These are phyloP conservation scores for Pythium oligandrum DNA, from an alignment of 352 stramenopile genomes.

Conservation along the genomic window DNA sequence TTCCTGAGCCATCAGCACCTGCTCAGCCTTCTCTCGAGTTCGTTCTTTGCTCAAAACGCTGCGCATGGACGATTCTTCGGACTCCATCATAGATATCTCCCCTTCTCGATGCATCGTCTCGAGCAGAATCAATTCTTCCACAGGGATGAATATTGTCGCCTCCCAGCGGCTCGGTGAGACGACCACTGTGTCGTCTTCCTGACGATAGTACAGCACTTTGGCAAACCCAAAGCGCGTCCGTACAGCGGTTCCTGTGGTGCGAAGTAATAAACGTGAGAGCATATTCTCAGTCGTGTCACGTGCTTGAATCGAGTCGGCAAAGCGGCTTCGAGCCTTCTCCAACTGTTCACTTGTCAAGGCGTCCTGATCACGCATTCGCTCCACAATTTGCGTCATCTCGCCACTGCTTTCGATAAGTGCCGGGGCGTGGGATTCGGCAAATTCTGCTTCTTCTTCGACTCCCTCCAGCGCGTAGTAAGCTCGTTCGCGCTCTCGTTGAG, in stretches of 20 bases:
- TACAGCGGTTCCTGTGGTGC: slow-evolving; percentile 29
- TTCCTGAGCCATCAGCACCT: slow-evolving; percentile 35
- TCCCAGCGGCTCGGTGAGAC: slow-evolving; percentile 39
- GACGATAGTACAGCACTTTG: slow-evolving; percentile 39
- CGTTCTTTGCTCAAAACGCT: slow-evolving; percentile 22
- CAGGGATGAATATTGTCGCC: slow-evolving; percentile 43
- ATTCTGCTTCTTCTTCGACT: slow-evolving; percentile 72
- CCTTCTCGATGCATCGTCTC: slow-evolving; percentile 45
- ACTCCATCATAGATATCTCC: slow-evolving; percentile 38
- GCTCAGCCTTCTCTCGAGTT: slow-evolving; percentile 19
- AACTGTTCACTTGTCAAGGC: slow-evolving; percentile 18
- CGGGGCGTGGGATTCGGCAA: slow-evolving; percentile 63
- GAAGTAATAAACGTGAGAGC: slow-evolving; percentile 39
- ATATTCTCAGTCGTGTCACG: slow-evolving; percentile 17
- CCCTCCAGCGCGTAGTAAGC: slow-evolving; percentile 53
- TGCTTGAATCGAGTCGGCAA: slow-evolving; percentile 16
- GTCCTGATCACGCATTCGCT: slow-evolving; percentile 29
- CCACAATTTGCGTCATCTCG: slow-evolving; percentile 44
- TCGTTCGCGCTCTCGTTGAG: slow-evolving; percentile 39
- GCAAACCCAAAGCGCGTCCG: slow-evolving; percentile 48
- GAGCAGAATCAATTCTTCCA: slow-evolving; percentile 34
- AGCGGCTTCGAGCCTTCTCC: slow-evolving; percentile 3
- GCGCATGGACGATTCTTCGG: slow-evolving; percentile 28
- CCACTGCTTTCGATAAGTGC: slow-evolving; percentile 53
- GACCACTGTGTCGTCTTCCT: slow-evolving; percentile 45